Evolutionary conservation across 495 filamentous ascomycete genomes (phyloP), one percentile per base, ranked within the genome.

Genomic region (Talaromyces thailandensis): DNA sequence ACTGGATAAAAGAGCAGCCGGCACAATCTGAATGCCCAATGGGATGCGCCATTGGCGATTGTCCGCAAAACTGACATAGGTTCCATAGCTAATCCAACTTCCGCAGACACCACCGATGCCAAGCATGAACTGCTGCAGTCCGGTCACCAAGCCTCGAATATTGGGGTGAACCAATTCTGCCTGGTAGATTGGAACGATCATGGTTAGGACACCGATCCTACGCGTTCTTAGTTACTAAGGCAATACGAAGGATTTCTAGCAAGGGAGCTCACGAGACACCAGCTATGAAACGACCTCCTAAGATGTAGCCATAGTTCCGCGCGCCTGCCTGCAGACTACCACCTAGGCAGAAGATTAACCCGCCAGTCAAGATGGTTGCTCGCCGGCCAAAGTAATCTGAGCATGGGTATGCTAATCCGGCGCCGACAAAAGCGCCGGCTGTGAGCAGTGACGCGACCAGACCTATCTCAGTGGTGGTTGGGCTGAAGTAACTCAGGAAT

Each of bases 391-490:
- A 66, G 26, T 64, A 64, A 57, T 80, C 78, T 59, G 73, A 75
- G 64, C 58, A 67, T n/a, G 72, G 70, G 60, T 77, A 76, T 26
- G 71, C 75, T 24, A 74, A 65, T 16, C 69, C 71, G 26, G 76
- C 67, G 51, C 77, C 76, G 59, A 71, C 65, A 66, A 78, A 79
- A 37, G 76, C 77, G 37, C 77, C 76, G 21, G 67, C 67, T 0
- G 86, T 89, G 73, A 89, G 89, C 55, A 89, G 72, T 0, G 86
- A 85, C n/a, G 89, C 87, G 0, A 89, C 86, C 40, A 86, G 76
- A 58, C 86, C 86, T 24, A 56, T 28, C 52, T 56, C 52, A 28
- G 52, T 56, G 21, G 52, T 56, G 14, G 52, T 25, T 25, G 52
- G 52, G 25, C 4, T 56, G 25, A 56, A 56, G 52, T 56, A 56